Evolutionary conservation across 352 stramenopile genomes (phyloP).

Genomic region (Pythium volutum): DNA sequence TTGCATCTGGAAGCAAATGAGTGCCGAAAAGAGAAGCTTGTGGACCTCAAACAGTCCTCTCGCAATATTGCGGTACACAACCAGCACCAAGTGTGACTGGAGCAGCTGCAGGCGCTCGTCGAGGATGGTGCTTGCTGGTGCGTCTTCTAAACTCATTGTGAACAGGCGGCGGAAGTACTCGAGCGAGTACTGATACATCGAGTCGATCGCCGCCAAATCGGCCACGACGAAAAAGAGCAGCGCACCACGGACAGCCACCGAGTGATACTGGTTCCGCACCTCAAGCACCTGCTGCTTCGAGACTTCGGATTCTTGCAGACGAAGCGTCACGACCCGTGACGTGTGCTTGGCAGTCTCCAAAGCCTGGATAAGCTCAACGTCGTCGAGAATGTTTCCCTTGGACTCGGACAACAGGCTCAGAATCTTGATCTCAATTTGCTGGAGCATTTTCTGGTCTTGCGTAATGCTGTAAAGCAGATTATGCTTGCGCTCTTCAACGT

Average conservation of each 20-base stretch:
- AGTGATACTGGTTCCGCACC: slow-evolving; percentile 59
- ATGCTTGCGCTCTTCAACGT: slow-evolving; percentile 87
- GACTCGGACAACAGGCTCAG: slow-evolving; percentile 81
- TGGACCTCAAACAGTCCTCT: slow-evolving; percentile 66
- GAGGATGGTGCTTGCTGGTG: slow-evolving; percentile 28
- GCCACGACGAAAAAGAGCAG: slow-evolving; percentile 72
- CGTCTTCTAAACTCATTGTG: slow-evolving; percentile 49
- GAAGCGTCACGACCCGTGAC: slow-evolving; percentile 47
- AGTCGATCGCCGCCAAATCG: slow-evolving; percentile 53
- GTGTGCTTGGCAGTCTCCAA: slow-evolving; percentile 70
- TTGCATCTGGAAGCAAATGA: slow-evolving; percentile 59
- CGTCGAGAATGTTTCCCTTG: slow-evolving; percentile 90
- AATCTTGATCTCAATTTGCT: slow-evolving; percentile 92
- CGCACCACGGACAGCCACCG: slow-evolving; percentile 50
- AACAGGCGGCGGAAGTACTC: slow-evolving; percentile 72
- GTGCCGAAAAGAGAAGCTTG: slow-evolving; percentile 59
- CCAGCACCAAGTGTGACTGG: slow-evolving; percentile 38
- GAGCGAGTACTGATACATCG: slow-evolving; percentile 83
- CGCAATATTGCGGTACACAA: slow-evolving; percentile 72
- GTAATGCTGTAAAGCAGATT: slow-evolving; percentile 85
- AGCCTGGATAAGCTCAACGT: slow-evolving; percentile 75
- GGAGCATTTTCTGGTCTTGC: slow-evolving; percentile 85
- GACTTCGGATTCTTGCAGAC: slow-evolving; percentile 52
- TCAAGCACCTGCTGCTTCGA: slow-evolving; percentile 62
- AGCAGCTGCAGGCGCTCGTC: slow-evolving; percentile 41